phyloP scores from a whole-genome alignment of 2,329 filamentous ascomycete genomes.

The Hypoxylon sp. region DNA sequence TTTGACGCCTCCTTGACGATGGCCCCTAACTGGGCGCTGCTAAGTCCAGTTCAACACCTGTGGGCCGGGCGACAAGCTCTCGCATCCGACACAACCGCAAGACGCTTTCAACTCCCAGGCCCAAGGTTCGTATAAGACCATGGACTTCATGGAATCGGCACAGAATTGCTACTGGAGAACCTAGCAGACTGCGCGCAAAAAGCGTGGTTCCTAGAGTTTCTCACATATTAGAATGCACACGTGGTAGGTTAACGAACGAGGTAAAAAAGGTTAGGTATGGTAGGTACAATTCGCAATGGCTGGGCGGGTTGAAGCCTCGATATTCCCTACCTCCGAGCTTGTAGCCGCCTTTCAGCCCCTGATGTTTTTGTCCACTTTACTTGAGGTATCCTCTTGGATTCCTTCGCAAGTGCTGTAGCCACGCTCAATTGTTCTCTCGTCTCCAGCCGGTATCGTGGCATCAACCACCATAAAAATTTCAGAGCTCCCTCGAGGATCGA shows the following conservation, averaged over 20 bases:
- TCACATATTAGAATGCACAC: constrained; percentile 41
- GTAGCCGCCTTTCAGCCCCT: constrained; percentile 41
- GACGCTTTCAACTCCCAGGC: constrained; percentile 13
- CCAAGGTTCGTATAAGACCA: constrained; percentile 29
- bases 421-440: constrained; percentile 37
- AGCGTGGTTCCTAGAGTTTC: constrained; percentile 38
- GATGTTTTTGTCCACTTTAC: constrained; percentile 42
- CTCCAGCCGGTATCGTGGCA: constrained; percentile 40
- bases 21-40: constrained; percentile 32
- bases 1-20: constrained; percentile 34
- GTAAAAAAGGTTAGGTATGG: constrained; percentile 30
- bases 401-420: constrained; percentile 42
- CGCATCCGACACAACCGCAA: constrained; percentile 20
- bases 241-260: constrained; percentile 38
- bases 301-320: constrained; percentile 32
- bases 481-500: constrained; percentile 23
- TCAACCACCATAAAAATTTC: constrained; percentile 42
- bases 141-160: constrained; percentile 20
- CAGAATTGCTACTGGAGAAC: constrained; percentile 28
- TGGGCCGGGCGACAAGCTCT: constrained; percentile 21
- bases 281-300: constrained; percentile 37
- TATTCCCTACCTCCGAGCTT: constrained; percentile 34
- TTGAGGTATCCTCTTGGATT: constrained; percentile 31
- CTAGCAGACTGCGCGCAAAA: constrained; percentile 31
- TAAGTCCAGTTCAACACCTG: constrained; percentile 23